Base-by-base conservation (phyloP, 1,284 basidiomycete genomes). In the Baeospora myosura region DNA sequence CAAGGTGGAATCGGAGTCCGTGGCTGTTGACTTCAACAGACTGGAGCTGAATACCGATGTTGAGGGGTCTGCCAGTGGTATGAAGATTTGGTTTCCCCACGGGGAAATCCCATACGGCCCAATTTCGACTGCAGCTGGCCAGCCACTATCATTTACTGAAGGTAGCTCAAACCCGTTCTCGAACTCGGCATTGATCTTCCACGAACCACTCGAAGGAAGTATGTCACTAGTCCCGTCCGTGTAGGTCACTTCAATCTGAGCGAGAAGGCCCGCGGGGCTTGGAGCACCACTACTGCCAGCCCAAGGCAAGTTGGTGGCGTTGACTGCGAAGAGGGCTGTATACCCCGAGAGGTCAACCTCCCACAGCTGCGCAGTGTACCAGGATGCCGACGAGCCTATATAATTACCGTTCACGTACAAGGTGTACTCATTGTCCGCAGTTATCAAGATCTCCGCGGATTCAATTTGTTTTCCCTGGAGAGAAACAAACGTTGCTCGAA, bases 181-280 rank as follows among this genome's bases (percentile, higher is more conserved):
- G 5, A 52, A 39, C 5, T 11, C 38, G 23, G 37, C 40, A n/a
- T n/a, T 45, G 17, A 38, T 14, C 43, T 11, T 44, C 55, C 55
- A 57, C 5, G 37, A 46, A 7, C 32, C 40, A 35, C 54, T 51
- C 1, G 53, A 53, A 4, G 43, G 29, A 11, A 55, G 18, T 8
- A 8, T 28, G 26, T 28, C 26, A 28, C 8, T 28, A 14, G 26
- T 16, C 30, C 46, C 49, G 35, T 56, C 55, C 6, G 41, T 47
- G 29, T 50, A 54, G 3, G 40, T 49, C 18, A 58, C 43, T 32
- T 49, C 45, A 10, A 56, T 51, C 3, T 41, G 45, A 39, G 38
- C 38, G 6, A 56, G 34, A 11, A 60, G 46, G 16, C 54, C 58
- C 6, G 58, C 58, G 23, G 58, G 54, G 5, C 39, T 42, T n/a